Evolutionary conservation across 2,329 filamentous ascomycete genomes (phyloP).

Genomic region (Nothophoma quercina): DNA sequence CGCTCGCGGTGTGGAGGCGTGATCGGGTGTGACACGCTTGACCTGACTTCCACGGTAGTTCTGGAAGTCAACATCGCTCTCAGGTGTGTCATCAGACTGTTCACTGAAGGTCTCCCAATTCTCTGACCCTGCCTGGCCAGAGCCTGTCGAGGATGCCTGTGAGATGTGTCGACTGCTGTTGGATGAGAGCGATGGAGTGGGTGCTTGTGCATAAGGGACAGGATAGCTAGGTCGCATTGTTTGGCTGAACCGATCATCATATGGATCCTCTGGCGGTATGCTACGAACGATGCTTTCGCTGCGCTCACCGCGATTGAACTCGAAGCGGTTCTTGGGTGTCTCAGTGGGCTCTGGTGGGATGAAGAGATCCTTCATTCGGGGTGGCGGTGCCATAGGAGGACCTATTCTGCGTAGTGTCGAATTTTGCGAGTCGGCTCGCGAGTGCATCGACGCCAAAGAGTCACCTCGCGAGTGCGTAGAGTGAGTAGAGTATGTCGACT

Average conservation of each 20-base stretch:
- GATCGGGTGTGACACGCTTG: constrained; percentile 64
- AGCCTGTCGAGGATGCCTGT: constrained; percentile 62
- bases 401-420: constrained; percentile 51
- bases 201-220: constrained; percentile 32
- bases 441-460: constrained; percentile 26
- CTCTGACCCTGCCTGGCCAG: constrained; percentile 78
- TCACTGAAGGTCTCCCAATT: constrained; percentile 99
- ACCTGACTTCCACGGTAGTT: constrained; percentile 75
- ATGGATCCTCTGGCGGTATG: constrained; percentile 80
- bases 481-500: constrained; percentile 21
- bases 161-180: constrained; percentile 66
- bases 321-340: constrained; percentile 55
- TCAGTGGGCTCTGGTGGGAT: constrained; percentile 57
- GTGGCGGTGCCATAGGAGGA: constrained; percentile 68
- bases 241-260: constrained; percentile 61
- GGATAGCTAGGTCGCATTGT: constrained; percentile 39
- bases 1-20: constrained; percentile 41
- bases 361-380: constrained; percentile 89
- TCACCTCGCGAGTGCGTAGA: constrained; percentile 21
- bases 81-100: constrained; percentile 72
- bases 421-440: constrained; percentile 34
- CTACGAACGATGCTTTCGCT: constrained; percentile 67
- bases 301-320: constrained; percentile 54
- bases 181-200: constrained; percentile 33
- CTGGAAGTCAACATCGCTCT: constrained; percentile 76